Conservation (phyloP, 345 rosid genomes). For the Gossypium raimondii region DNA sequence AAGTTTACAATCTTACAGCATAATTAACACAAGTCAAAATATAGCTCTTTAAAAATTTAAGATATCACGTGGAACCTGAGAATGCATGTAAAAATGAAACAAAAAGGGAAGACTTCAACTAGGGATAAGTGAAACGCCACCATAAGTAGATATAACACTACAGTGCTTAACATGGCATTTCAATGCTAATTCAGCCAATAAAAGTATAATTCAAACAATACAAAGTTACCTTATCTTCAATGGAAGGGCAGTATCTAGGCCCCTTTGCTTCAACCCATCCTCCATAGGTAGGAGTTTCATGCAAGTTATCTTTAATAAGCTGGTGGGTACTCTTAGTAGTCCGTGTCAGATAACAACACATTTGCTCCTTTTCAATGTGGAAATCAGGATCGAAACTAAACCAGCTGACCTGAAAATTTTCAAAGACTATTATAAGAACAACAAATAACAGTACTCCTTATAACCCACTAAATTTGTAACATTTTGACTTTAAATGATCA, state of each 20-base stretch:
- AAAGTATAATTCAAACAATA: neutral
- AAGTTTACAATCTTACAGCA: neutral
- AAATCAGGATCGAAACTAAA: slow-evolving; percentile 91
- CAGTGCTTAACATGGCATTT: neutral
- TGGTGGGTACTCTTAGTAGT: slow-evolving; percentile 80
- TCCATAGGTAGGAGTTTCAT: slow-evolving; percentile 98
- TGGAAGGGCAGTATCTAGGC: slow-evolving; percentile 98
- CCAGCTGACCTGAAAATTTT: slow-evolving; percentile 71
- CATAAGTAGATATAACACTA: neutral
- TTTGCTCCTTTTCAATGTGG: slow-evolving; percentile 87
- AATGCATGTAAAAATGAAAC: neutral
- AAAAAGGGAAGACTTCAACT: neutral
- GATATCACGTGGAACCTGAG: neutral
- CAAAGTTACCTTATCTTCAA: slow-evolving; percentile 80
- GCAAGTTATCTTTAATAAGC: slow-evolving; percentile 85
- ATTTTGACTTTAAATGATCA: too few species aligned
- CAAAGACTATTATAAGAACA: slow-evolving; percentile 19
- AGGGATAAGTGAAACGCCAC: neutral
- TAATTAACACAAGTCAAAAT: neutral
- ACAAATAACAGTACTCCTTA: neutral
- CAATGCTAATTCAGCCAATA: neutral
- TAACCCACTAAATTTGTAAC: too few species aligned
- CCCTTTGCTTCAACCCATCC: slow-evolving; percentile 99
- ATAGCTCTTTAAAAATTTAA: neutral
- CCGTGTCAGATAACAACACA: slow-evolving; percentile 92